Evolutionary conservation across 208 protist genomes (phyloP).

Genomic region (Trypanosoma avium): DNA sequence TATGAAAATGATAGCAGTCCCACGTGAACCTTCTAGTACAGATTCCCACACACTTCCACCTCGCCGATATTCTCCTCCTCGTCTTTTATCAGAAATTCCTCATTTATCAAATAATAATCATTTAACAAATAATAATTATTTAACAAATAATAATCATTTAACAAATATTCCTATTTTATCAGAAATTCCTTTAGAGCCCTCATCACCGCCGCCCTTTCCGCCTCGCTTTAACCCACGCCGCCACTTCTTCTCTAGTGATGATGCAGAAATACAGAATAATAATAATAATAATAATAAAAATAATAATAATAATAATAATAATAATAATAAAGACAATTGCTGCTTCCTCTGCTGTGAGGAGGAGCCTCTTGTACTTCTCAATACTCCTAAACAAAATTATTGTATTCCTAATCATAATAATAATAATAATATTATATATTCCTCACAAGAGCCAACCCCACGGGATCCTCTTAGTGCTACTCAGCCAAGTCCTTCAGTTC

Average conservation of each 20-base stretch:
- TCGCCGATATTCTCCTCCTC: conserved; percentile 22
- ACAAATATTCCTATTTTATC: too few relatives aligned
- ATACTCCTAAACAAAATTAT: too few relatives aligned
- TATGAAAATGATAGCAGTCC: not conserved
- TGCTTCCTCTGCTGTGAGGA: conserved; percentile 10
- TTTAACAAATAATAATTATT: too few relatives aligned
- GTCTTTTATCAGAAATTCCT: not conserved
- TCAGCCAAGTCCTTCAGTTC: too few relatives aligned
- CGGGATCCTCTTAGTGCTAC: not conserved
- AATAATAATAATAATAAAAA: not conserved
- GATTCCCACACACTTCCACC: conserved; percentile 1
- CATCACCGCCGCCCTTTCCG: conserved; percentile 2
- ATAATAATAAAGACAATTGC: not conserved
- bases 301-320: too few relatives aligned
- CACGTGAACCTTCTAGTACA: conserved; percentile 3
- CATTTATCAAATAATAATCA: too few relatives aligned
- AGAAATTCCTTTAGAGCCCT: too few relatives aligned
- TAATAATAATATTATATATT: too few relatives aligned
- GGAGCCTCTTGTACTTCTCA: too few relatives aligned
- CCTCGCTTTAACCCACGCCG: not conserved
- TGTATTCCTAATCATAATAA: too few relatives aligned
- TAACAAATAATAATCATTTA: too few relatives aligned
- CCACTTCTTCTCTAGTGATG: not conserved
- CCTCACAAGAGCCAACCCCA: not conserved
- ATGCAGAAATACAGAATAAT: not conserved